Evolutionary conservation across 495 filamentous ascomycete genomes (phyloP).

Genomic region (Trichocladium uniseriatum): DNA sequence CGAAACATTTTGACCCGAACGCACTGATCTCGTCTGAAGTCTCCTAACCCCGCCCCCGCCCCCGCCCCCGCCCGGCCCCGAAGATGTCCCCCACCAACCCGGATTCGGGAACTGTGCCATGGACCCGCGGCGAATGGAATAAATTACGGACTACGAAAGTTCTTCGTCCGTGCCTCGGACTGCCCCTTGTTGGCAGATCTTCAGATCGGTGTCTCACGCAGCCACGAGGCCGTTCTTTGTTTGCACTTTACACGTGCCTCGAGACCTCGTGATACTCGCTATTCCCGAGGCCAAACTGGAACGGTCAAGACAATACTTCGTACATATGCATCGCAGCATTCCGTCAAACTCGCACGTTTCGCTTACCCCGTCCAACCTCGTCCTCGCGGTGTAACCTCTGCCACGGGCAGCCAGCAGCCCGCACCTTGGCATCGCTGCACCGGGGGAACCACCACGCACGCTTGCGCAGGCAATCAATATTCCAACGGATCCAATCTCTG

Average conservation of each 20-base stretch:
- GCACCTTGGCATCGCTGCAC: constrained; percentile 2
- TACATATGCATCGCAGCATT: too few relatives aligned
- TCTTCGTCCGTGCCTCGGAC: too few relatives aligned
- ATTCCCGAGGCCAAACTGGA: too few relatives aligned
- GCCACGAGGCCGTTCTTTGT: too few relatives aligned
- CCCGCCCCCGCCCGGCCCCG: neutral
- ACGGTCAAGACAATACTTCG: too few relatives aligned
- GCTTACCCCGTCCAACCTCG: neutral
- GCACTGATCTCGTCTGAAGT: neutral
- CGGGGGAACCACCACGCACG: neutral
- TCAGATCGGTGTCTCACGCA: too few relatives aligned
- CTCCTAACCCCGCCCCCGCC: neutral
- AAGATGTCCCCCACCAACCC: too few relatives aligned
- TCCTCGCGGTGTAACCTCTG: neutral
- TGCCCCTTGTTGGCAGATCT: neutral
- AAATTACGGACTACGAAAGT: too few relatives aligned
- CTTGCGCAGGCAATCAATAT: constrained; percentile 16
- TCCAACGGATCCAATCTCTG: constrained; percentile 14
- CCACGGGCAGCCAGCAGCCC: neutral
- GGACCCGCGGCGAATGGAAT: neutral
- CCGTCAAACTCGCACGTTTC: neutral
- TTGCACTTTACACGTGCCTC: too few relatives aligned
- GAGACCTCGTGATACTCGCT: too few relatives aligned
- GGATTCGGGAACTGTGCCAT: constrained; percentile 7
- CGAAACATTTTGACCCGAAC: neutral